A percentile compares a stretch with the other conserved stretches of the same genome.
These are phyloP conservation scores for Schizonepeta tenuifolia DNA, from an alignment of 257 asterid species.

Conservation along the genomic window DNA sequence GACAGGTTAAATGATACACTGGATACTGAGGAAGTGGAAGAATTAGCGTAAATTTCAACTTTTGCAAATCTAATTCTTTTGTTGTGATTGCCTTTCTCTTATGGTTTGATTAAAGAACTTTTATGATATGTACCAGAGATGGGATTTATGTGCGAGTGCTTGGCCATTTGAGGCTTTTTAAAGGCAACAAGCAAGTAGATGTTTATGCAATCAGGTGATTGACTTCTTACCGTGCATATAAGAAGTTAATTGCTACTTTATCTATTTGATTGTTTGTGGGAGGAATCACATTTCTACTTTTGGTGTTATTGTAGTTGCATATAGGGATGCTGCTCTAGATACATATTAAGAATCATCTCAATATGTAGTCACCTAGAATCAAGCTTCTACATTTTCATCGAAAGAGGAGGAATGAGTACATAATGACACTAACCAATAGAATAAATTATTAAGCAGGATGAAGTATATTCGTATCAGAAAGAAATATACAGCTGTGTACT, in stretches of 20 bases:
- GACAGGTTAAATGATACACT: slow-evolving; percentile 80
- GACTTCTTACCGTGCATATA: neutral
- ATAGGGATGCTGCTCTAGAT: slow-evolving; percentile 7
- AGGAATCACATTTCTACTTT: slow-evolving; percentile 18
- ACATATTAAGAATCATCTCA: neutral
- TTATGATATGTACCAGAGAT: slow-evolving; percentile 50
- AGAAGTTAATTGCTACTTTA: neutral
- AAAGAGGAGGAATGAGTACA: slow-evolving; percentile 9
- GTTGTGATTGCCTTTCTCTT: slow-evolving; percentile 17
- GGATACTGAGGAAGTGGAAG: slow-evolving; percentile 73
- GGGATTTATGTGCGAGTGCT: slow-evolving; percentile 74
- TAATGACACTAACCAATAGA: neutral
- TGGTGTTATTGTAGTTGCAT: neutral
- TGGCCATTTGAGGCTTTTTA: slow-evolving; percentile 66
- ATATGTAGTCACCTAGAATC: neutral
- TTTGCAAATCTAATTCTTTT: slow-evolving; percentile 1
- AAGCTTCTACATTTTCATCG: slow-evolving; percentile 13
- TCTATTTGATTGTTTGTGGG: neutral
- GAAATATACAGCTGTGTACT: neutral
- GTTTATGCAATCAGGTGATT: slow-evolving; percentile 78
- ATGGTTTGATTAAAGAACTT: neutral
- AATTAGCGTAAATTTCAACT: slow-evolving; percentile 45
- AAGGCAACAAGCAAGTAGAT: slow-evolving; percentile 68
- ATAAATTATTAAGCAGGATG: neutral
- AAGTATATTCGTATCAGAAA: too few relatives aligned